phyloP scores from a whole-genome alignment of 2,329 filamentous ascomycete species.

The Malbranchea cinnamomea region DNA sequence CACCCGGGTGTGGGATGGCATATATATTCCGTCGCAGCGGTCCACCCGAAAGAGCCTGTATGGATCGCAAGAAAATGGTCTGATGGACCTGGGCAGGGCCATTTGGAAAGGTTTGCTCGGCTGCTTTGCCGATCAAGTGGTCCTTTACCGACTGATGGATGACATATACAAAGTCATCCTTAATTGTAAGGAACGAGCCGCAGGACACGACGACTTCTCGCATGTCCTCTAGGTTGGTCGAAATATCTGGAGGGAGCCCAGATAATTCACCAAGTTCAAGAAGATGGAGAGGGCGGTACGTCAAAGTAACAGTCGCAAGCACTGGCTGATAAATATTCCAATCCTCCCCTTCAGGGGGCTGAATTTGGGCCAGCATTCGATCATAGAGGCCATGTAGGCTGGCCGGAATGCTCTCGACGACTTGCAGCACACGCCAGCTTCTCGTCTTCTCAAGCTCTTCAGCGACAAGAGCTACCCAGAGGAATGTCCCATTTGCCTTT shows the following conservation, averaged over 20 bases:
- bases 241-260: too few species aligned
- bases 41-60: too few species aligned
- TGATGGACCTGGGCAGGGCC: too few species aligned
- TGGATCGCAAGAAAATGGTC: too few species aligned
- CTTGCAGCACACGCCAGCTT: conserved; percentile 5
- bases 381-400: conserved; percentile 12
- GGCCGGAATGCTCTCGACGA: conserved; percentile 11
- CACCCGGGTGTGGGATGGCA: too few species aligned
- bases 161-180: conserved; percentile 10
- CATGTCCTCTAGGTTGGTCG: background rate
- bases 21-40: too few species aligned
- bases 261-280: conserved; percentile 20
- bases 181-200: conserved; percentile 15
- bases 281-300: conserved; percentile 25
- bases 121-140: conserved; percentile 7
- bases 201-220: conserved; percentile 12
- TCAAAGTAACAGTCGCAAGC: conserved; percentile 17
- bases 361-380: conserved; percentile 17
- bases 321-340: conserved; percentile 19
- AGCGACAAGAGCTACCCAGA: conserved; percentile 26
- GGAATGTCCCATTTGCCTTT: conserved; percentile 23
- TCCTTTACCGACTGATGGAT: conserved; percentile 19
- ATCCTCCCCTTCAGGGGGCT: conserved; percentile 14
- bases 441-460: conserved; percentile 13
- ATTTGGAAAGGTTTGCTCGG: conserved; percentile 1